Conservation (phyloP, 345 rosid genomes). For the Streptanthus diversifolius region DNA sequence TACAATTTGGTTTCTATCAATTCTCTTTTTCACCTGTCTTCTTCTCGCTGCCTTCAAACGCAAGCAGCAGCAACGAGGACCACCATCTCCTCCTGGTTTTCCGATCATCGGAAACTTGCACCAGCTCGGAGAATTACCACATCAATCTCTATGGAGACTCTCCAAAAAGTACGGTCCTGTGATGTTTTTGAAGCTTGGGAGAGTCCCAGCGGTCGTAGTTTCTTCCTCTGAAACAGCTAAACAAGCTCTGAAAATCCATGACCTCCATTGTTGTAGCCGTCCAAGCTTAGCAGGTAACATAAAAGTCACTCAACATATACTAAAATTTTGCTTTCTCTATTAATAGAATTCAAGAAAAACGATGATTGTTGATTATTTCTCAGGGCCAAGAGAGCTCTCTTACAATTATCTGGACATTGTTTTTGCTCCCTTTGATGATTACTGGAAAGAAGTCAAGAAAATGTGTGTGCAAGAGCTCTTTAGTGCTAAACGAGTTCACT, state of each 20-base stretch:
- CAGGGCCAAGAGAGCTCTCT: conserved; percentile 38
- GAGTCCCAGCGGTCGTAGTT: conserved; percentile 27
- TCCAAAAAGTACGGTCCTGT: conserved; percentile 48
- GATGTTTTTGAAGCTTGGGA: conserved; percentile 40
- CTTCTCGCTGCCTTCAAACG: background rate
- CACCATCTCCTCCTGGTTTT: conserved; percentile 39
- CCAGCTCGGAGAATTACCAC: conserved; percentile 30
- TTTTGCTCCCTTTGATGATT: conserved; percentile 40
- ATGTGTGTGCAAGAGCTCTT: conserved; percentile 41
- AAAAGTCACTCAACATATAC: too few relatives aligned
- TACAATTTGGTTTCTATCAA: conserved; percentile 4
- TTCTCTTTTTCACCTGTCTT: background rate
- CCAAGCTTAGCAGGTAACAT: conserved; percentile 23
- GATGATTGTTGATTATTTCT: background rate
- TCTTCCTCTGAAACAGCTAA: conserved; percentile 44
- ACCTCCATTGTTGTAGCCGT: conserved; percentile 44
- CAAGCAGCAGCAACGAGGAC: background rate
- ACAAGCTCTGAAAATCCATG: conserved; percentile 40
- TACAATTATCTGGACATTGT: conserved; percentile 42
- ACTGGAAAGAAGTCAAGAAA: conserved; percentile 48
- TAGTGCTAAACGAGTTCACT: conserved; percentile 30
- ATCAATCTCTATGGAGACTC: conserved; percentile 36
- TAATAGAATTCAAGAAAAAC: background rate
- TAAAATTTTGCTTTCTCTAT: background rate
- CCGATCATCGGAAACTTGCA: conserved; percentile 49